Conservation (phyloP, 2,329 filamentous ascomycete genomes). For the Ramularia collo-cygni region DNA sequence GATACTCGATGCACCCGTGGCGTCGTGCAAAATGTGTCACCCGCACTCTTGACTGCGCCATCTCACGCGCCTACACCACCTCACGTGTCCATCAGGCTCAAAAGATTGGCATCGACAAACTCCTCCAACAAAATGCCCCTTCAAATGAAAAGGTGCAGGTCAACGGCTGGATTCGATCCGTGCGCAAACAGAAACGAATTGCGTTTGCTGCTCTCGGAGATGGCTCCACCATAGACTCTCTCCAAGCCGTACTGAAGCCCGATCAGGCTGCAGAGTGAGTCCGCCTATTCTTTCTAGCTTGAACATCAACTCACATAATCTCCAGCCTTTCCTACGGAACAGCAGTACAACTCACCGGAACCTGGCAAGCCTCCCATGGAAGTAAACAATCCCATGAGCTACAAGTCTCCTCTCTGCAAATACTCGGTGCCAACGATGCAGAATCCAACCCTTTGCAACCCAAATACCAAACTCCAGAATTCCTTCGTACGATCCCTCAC, state of each 20-base stretch:
- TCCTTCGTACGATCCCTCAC: slow-evolving; percentile 80
- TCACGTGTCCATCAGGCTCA: slow-evolving; percentile 13
- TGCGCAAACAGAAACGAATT: slow-evolving; percentile 76
- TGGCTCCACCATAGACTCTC: slow-evolving; percentile 68
- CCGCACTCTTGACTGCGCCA: slow-evolving; percentile 7
- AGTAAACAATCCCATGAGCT: slow-evolving; percentile 73
- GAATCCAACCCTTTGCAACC: slow-evolving; percentile 93
- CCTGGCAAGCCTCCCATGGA: slow-evolving; percentile 64
- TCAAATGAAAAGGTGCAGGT: slow-evolving; percentile 37
- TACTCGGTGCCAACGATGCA: slow-evolving; percentile 73
- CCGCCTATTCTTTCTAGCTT: not conserved
- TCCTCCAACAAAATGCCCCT: slow-evolving; percentile 20
- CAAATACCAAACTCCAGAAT: slow-evolving; percentile 88
- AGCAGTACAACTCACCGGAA: slow-evolving; percentile 69
- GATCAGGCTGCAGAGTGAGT: slow-evolving; percentile 66
- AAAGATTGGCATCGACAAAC: slow-evolving; percentile 19
- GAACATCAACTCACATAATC: slow-evolving; percentile 4
- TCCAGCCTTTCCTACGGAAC: slow-evolving; percentile 76
- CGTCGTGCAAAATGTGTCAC: slow-evolving; percentile 16
- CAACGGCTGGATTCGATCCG: slow-evolving; percentile 74
- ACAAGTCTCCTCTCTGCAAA: slow-evolving; percentile 59
- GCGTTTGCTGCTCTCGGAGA: slow-evolving; percentile 83
- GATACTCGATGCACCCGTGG: slow-evolving; percentile 20
- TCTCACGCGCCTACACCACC: slow-evolving; percentile 8
- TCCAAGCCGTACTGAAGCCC: slow-evolving; percentile 76